Conservation (phyloP, 2,329 filamentous ascomycete genomes). For the Exophiala alcalophila region DNA sequence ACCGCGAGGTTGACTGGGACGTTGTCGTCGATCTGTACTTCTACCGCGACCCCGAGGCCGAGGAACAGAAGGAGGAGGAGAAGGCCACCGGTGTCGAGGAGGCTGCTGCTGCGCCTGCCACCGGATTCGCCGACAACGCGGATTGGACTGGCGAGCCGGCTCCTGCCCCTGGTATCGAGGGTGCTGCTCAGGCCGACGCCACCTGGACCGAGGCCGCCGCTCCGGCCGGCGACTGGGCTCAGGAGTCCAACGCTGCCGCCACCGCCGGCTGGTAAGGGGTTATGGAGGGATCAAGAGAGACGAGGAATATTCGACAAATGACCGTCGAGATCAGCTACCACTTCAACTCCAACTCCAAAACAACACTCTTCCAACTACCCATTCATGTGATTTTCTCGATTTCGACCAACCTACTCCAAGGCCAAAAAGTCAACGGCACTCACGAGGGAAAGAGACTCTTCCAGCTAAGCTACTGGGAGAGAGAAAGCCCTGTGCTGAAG, state of each 20-base stretch:
- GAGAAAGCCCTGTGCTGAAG: conserved; percentile 97
- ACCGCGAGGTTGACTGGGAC: conserved; percentile 96
- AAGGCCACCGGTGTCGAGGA: conserved; percentile 85
- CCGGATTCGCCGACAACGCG: conserved; percentile 80
- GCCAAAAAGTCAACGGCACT: conserved; percentile 63
- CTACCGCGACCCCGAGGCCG: conserved; percentile 99
- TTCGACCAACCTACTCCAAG: too few species aligned
- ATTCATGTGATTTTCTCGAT: background rate
- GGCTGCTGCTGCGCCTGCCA: conserved; percentile 73
- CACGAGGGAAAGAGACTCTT: conserved; percentile 99
- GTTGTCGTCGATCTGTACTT: conserved; percentile 99
- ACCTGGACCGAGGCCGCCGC: conserved; percentile 58
- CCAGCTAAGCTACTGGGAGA: conserved; percentile 51
- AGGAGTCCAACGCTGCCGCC: conserved; percentile 34
- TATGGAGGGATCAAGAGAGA: conserved; percentile 17
- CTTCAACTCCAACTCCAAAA: conserved; percentile 4
- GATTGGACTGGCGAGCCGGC: conserved; percentile 66
- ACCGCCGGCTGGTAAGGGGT: conserved; percentile 36
- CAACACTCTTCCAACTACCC: too few species aligned
- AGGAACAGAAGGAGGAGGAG: conserved; percentile 93
- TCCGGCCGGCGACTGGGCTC: conserved; percentile 48
- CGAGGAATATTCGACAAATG: background rate
- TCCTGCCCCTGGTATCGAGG: conserved; percentile 64
- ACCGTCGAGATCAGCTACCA: conserved; percentile 3
- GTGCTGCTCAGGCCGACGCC: conserved; percentile 56